Percentiles rank a stretch among this genome's conserved stretches.
Evolutionary conservation across 805 yeast species (phyloP).

Genomic region (Komagataella pseudopastoris): DNA sequence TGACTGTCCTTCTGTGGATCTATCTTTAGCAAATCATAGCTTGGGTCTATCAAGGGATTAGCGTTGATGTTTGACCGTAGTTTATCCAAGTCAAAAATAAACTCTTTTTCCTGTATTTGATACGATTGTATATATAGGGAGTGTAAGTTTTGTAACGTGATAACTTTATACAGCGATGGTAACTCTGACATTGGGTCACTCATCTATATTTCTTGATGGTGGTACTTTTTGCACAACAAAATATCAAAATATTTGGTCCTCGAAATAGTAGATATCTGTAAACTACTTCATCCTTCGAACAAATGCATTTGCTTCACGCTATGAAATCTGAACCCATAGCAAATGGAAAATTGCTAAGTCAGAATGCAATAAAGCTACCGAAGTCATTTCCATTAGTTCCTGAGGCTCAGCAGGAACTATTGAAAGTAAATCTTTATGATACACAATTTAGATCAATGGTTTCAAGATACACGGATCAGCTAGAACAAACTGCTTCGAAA

Average conservation of each 20-base stretch:
- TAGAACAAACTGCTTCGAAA: background rate
- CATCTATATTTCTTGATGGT: background rate
- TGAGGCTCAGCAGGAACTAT: background rate
- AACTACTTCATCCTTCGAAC: conserved; percentile 1
- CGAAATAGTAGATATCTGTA: conserved; percentile 8
- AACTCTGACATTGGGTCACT: conserved; percentile 7
- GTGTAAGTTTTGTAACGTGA: conserved; percentile 21
- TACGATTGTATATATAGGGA: conserved; percentile 18
- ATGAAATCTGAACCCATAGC: background rate
- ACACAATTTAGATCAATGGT: background rate
- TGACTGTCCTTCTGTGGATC: conserved; percentile 10
- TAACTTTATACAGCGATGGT: conserved; percentile 20
- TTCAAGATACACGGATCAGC: background rate
- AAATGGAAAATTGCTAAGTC: background rate
- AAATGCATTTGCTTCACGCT: background rate
- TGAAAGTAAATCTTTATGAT: background rate
- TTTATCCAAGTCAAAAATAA: conserved; percentile 21
- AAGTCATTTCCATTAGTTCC: background rate
- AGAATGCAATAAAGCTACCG: background rate
- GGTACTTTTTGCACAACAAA: conserved; percentile 8
- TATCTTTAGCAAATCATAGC: conserved; percentile 19
- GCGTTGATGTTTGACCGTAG: conserved; percentile 21
- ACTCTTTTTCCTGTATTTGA: conserved; percentile 16
- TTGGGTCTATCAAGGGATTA: conserved; percentile 20
- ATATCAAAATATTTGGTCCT: conserved; percentile 3